Evolutionary conservation across 768 basidiomycete genomes (phyloP), one percentile per base, ranked within the genome.

Genomic region (Cyathus striatus): DNA sequence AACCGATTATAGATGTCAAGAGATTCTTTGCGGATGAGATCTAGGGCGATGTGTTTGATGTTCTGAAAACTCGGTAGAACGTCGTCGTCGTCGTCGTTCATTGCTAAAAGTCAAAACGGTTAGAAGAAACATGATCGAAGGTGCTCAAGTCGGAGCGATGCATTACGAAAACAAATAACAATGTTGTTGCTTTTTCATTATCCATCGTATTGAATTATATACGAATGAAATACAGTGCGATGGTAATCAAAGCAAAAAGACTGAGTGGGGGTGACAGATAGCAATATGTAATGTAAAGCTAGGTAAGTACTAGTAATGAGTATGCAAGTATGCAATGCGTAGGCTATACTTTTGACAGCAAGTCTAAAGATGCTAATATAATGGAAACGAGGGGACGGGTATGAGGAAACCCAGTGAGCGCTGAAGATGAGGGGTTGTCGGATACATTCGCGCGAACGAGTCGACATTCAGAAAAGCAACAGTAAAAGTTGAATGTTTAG

Each of bases 1-100:
- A 97, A 58, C 6, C 95, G 83, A 56, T 93, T 92, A 69, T 79
- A 94, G 18, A 92, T 69, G 58, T 91, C 89, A 18, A 81, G 61
- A 3, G 81, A 81, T 49, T 88, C 84, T 49, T 71, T 79, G 7
- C 85, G 77, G 24, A 89, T 67, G 38, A 76, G 66, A 4, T 70
- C 67, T 30, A 84, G 59, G 14, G 66, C 56, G 40, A 66, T 47
- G 27, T 23, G 14, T 25, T 44, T 22, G 26, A 47, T 27, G 32
- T 37, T n/a, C n/a, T n/a, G n/a, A n/a, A n/a, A n/a, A n/a, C n/a
- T n/a, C n/a, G n/a, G n/a, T n/a, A n/a, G n/a, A n/a, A n/a, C n/a
- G n/a, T n/a, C n/a, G n/a, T n/a, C n/a, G n/a, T n/a, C n/a, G n/a
- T n/a, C n/a, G n/a, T n/a, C n/a, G n/a, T n/a, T n/a, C n/a, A n/a